Evolutionary conservation across 2,329 filamentous ascomycete genomes (phyloP), one percentile per base, ranked within the genome.

Genomic region (Cladobotryum mycophilum): DNA sequence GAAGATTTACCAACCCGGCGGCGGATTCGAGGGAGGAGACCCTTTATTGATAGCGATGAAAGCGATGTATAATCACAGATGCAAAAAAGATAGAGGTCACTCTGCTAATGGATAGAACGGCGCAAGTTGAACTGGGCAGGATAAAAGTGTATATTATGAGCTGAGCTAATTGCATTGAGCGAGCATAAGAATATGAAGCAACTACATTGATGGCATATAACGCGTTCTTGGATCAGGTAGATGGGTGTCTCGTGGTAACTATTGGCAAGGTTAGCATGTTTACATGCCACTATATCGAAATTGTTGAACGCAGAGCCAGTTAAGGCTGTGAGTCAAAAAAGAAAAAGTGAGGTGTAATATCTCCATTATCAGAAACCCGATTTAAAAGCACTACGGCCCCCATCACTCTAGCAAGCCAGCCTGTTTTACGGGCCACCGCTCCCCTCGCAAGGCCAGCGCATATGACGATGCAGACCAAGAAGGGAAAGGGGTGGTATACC

Each of bases 341-440:
- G 43, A 33, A 53, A 15, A 12, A 44, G 40, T 15, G 45, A 53
- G 18, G 4, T 35, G 35, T 30, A 55, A 48, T 51, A 63, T 63
- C 61, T 68, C 63, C 56, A 61, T 60, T 60, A 58, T 73, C 70
- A 73, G 70, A 72, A 72, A 72, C 70, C 70, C 68, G 63, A 56
- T 59, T 65, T 73, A 70, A 69, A 73, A 73, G 70, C 70, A 73
- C 67, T 60, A 73, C 70, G 59, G 58, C 69, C 64, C 62, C 60
- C 67, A 62, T 64, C 67, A 52, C 58, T 57, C 13, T 18, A n/a
- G 58, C 59, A 61, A 59, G 55, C 63, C 62, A 58, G 58, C 54
- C 61, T 51, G 51, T 55, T 35, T 46, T 35, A 14, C 47, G n/a
- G 47, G 25, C 43, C 43, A 52, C 60, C 52, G 50, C 53, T 42